Percentiles rank a stretch among this genome's conserved stretches.
Evolutionary conservation across 495 filamentous ascomycete genomes (phyloP).

Genomic region (Cairneyella variabilis): DNA sequence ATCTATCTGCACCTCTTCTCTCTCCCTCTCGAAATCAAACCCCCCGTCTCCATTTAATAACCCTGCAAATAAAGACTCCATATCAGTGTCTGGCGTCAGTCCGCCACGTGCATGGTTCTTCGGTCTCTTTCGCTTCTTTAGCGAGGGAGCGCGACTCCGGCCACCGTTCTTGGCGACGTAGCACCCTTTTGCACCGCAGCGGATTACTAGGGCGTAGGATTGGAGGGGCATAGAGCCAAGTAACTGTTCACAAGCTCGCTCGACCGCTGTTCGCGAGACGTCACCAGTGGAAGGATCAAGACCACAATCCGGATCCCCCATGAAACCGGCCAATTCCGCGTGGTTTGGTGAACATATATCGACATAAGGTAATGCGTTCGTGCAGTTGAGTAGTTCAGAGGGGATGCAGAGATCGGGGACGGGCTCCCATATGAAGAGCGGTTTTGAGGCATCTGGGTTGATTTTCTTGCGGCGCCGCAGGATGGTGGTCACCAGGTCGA

Average conservation of each 20-base stretch:
- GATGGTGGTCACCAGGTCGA: conserved; percentile 63
- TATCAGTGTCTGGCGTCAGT: conserved; percentile 46
- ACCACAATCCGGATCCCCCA: conserved; percentile 48
- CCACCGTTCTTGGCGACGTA: conserved; percentile 50
- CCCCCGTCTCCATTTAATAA: conserved; percentile 43
- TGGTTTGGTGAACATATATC: conserved; percentile 90
- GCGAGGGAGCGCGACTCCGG: conserved; percentile 30
- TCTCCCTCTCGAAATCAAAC: conserved; percentile 43
- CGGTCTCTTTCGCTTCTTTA: conserved; percentile 34
- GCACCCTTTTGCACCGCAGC: conserved; percentile 47
- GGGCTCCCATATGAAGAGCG: conserved; percentile 91
- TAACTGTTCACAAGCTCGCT: conserved; percentile 49
- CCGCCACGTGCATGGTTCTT: conserved; percentile 33
- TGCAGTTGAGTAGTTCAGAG: conserved; percentile 67
- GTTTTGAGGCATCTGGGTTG: conserved; percentile 34
- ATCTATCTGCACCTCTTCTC: conserved; percentile 55
- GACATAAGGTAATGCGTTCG: conserved; percentile 65
- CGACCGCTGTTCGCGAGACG: conserved; percentile 47
- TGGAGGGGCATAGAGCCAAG: conserved; percentile 49
- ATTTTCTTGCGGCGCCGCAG: conserved; percentile 33
- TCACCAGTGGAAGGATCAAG: conserved; percentile 42
- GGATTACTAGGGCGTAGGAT: conserved; percentile 50
- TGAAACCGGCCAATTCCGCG: conserved; percentile 76
- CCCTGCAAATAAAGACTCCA: conserved; percentile 48
- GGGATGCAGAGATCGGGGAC: conserved; percentile 84